Base-by-base conservation (phyloP, 106 monocot genomes). In the Ottelia alismoides region DNA sequence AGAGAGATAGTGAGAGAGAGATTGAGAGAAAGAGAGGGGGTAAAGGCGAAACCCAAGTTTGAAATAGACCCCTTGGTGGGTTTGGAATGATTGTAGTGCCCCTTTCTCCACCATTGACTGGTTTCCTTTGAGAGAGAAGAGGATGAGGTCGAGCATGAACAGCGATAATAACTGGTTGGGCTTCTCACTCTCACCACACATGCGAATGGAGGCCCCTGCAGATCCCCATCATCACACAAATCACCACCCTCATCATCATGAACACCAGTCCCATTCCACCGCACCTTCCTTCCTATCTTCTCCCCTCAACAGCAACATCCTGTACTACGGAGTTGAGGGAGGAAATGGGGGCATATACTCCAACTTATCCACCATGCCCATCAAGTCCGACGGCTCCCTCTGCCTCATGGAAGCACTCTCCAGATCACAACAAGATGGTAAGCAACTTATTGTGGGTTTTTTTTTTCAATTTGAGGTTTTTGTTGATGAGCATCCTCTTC, bases 371-470 rank as follows among this genome's bases (percentile, higher is more conserved):
- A 67, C 72, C 53, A 81, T 91, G 84, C 96, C 96, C 6, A 65
- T 98, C 47, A 98, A 84, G 56, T 98, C 96, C 57, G 89, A 98
- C 73, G 96, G 96, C 14, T 85, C 96, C 60, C 89, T 96, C 28
- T 96, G 96, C 74, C 59, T 82, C 71, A 89, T 89, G 96, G 96
- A 96, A 82, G 79, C 83, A 10, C 68, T 83, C 67, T 68, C 27
- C 31, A 69, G 81, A 49, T 75, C 85, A 50, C 78, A 79, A 28
- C 78, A 85, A 52, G 61, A 77, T 70, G 70, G 66, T 86, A n/a
- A n/a, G n/a, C n/a, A n/a, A n/a, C n/a, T n/a, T n/a, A n/a, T 20
- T 35, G 19, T 44, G 45, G 43, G 58, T 30, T 20, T 35, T 51
- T 48, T 51, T 64, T 18, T 64, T 23, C 20, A 20, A 27, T 16